phyloP scores from a whole-genome alignment of 192 early-diverging fungal genomes.

The Diversispora eburnea region DNA sequence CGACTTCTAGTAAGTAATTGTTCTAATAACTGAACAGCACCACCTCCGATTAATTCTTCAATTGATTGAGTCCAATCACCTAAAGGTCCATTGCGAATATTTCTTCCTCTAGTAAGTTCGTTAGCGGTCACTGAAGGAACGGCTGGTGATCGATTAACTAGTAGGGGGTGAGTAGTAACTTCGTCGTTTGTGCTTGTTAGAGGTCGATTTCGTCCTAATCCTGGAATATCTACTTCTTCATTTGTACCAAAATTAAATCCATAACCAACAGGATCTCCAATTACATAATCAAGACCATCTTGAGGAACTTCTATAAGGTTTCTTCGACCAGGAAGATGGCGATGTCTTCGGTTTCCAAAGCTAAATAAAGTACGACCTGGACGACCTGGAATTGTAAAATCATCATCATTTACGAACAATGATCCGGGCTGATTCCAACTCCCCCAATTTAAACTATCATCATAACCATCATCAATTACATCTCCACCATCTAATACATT shows the following conservation, averaged over 20 bases:
- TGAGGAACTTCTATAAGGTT: conserved; percentile 34
- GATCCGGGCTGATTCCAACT: conserved; percentile 35
- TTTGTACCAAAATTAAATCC: conserved; percentile 35
- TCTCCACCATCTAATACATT: conserved; percentile 51
- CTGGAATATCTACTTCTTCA: conserved; percentile 35
- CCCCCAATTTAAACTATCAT: conserved; percentile 35
- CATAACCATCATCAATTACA: conserved; percentile 44
- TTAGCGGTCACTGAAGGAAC: conserved; percentile 7
- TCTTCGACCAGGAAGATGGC: conserved; percentile 35
- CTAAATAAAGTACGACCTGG: conserved; percentile 34
- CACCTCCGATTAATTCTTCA: conserved; percentile 61
- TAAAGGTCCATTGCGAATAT: conserved; percentile 38
- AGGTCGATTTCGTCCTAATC: conserved; percentile 36
- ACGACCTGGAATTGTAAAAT: conserved; percentile 37
- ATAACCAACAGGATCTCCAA: conserved; percentile 35
- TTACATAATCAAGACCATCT: conserved; percentile 39
- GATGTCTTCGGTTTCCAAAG: conserved; percentile 42
- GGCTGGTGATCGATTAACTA: conserved; percentile 47
- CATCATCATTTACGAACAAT: conserved; percentile 35
- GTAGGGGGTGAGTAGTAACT: conserved; percentile 61
- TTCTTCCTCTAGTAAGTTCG: conserved; percentile 30
- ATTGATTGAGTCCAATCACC: conserved; percentile 55
- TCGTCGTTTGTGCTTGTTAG: conserved; percentile 47
- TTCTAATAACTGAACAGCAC: conserved; percentile 54
- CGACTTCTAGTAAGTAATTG: conserved; percentile 40